These are phyloP conservation scores for Paxillus ammoniavirescens DNA, from an alignment of 768 basidiomycete species.

Conservation along the genomic window DNA sequence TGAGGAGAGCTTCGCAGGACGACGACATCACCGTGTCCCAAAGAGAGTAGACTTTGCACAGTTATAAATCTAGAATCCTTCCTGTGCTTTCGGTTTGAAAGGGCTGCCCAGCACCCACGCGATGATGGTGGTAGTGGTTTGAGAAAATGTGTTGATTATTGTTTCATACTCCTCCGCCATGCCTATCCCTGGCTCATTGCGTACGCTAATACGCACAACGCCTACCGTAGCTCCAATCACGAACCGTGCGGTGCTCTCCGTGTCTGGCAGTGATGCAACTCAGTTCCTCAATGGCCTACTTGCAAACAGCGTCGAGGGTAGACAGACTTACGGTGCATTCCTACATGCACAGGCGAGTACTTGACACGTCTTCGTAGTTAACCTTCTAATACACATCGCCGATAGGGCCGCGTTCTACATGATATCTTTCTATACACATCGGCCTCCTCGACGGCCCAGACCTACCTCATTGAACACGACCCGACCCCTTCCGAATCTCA, in stretches of 20 bases:
- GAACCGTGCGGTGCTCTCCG: constrained; percentile 65
- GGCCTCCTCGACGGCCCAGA: constrained; percentile 41
- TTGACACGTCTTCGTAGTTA: not conserved
- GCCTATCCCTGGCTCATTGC: constrained; percentile 39
- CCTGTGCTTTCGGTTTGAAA: not conserved
- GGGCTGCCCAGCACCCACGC: not conserved
- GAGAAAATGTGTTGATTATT: constrained; percentile 2
- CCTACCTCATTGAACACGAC: constrained; percentile 75
- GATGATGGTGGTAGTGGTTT: constrained; percentile 1
- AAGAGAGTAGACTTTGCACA: not conserved
- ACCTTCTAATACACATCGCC: constrained; percentile 3
- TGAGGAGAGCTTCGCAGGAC: constrained; percentile 74
- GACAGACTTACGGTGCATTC: constrained; percentile 67
- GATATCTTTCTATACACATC: constrained; percentile 84
- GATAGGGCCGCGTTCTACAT: constrained; percentile 83
- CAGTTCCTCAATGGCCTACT: constrained; percentile 82
- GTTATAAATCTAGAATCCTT: not conserved
- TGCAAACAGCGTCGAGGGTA: constrained; percentile 47
- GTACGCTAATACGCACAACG: constrained; percentile 43
- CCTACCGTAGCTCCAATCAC: constrained; percentile 62
- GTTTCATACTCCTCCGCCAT: constrained; percentile 14
- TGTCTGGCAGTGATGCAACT: constrained; percentile 77
- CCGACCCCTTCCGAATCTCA: constrained; percentile 56
- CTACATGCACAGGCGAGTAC: constrained; percentile 72
- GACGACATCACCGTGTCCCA: constrained; percentile 57